Conservation (phyloP, 805 yeast genomes). For the Wickerhamiella cacticola region DNA sequence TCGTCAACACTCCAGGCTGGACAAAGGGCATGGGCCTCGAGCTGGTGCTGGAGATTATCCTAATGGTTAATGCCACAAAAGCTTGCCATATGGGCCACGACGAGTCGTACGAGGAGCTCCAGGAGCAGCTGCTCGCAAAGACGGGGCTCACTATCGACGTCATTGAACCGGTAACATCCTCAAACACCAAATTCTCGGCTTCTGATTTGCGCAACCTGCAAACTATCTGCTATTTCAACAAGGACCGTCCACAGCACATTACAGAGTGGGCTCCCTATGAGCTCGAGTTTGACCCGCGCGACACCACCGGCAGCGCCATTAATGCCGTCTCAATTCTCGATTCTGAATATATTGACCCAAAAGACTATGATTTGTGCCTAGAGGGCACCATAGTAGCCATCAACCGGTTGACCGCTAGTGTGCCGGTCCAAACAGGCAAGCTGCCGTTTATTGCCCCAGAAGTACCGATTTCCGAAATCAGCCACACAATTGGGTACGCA, state of each 20-base stretch:
- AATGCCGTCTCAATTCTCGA: slow-evolving; percentile 18
- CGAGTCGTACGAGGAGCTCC: slow-evolving; percentile 22
- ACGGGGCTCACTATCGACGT: neutral
- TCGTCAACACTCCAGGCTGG: slow-evolving; percentile 86
- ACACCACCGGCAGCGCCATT: slow-evolving; percentile 25
- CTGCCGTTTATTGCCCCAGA: slow-evolving; percentile 7
- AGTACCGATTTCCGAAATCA: slow-evolving; percentile 6
- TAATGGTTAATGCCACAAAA: slow-evolving; percentile 40
- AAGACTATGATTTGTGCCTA: slow-evolving; percentile 23
- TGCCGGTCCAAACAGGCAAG: neutral
- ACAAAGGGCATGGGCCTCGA: slow-evolving; percentile 74
- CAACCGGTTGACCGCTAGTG: slow-evolving; percentile 6
- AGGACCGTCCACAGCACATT: slow-evolving; percentile 24
- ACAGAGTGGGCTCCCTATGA: slow-evolving; percentile 27
- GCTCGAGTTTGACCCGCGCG: slow-evolving; percentile 18
- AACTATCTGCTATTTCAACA: slow-evolving; percentile 25
- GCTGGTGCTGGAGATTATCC: slow-evolving; percentile 38
- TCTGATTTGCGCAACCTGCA: slow-evolving; percentile 24
- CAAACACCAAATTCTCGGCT: slow-evolving; percentile 15
- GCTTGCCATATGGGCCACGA: slow-evolving; percentile 44
- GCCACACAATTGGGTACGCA: slow-evolving; percentile 40
- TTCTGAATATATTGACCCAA: slow-evolving; percentile 21
- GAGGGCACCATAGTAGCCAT: slow-evolving; percentile 30
- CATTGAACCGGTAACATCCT: neutral
- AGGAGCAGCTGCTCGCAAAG: slow-evolving; percentile 16